Base-by-base conservation (phyloP, 2,329 filamentous ascomycete species). In the Elsinoe australis region DNA sequence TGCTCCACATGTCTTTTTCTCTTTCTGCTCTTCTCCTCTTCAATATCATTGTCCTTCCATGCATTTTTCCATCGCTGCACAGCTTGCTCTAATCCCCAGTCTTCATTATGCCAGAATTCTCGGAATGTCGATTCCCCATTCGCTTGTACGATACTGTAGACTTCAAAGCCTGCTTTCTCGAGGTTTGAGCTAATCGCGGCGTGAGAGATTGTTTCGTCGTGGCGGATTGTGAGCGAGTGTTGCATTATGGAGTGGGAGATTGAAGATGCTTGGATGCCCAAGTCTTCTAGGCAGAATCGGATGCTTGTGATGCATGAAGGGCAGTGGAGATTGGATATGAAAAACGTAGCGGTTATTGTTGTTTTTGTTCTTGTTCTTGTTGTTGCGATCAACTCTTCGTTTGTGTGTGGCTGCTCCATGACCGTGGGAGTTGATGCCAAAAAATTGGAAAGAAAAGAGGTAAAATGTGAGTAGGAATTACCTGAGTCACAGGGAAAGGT, bases 251-350 rank as follows among this genome's bases (percentile, higher is more conserved):
- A 86, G 51, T 82, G 76, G 53, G 80, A 82, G n/a, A n/a, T n/a
- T n/a, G n/a, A 22, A 86, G 75, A 67, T 76, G 79, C 48, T 61
- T 54, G 59, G 70, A 68, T 70, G 67, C 59, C 61, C 75, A 66
- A 59, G 71, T 51, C 61, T 76, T 63, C 5, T 57, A 55, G 28
- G 56, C 69, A 51, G 87, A 74, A 68, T 58, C 79, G 72, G 59
- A 88, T 86, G 55, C 74, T 72, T 28, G 76, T 74, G 42, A 86
- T 78, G 62, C 84, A 88, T 52, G 82, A 84, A 10, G 83, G 80
- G 67, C 84, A 87, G 65, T 88, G 84, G n/a, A 88, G 72, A 63
- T 88, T 87, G 53, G 74, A 77, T 56, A 88, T 70, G 52, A 87
- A 72, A 59, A 83, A 79, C 26, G 77, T 81, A 1, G 78, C 82